These are phyloP conservation scores for Zoysia japonica DNA, from an alignment of 176 grass and related monocot genomes.

Conservation along the genomic window DNA sequence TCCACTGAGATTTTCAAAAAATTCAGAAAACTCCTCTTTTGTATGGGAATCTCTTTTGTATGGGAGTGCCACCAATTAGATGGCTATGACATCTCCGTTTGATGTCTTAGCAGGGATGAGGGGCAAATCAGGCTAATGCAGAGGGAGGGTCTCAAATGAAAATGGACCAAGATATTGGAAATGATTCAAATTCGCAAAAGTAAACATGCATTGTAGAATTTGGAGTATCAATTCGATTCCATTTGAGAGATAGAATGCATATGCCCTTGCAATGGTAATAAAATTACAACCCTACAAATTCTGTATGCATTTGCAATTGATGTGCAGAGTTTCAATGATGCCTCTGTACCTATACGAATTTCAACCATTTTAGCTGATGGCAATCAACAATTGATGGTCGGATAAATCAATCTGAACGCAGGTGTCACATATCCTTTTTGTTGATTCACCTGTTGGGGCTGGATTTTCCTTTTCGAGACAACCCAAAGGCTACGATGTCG, in stretches of 20 bases:
- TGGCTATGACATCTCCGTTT: not conserved
- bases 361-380: not conserved
- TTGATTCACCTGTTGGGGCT: conserved; percentile 71
- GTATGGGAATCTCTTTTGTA: too few relatives aligned
- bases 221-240: not conserved
- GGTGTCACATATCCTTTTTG: conserved; percentile 61
- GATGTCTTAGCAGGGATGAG: not conserved
- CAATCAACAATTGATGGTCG: not conserved
- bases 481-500: conserved; percentile 58
- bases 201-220: not conserved
- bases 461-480: conserved; percentile 63
- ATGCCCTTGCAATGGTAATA: not conserved
- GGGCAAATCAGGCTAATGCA: not conserved
- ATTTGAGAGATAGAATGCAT: not conserved
- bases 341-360: not conserved
- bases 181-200: not conserved
- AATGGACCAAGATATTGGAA: not conserved
- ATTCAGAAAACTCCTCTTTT: too few relatives aligned
- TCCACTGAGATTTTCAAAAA: too few relatives aligned
- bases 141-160: not conserved
- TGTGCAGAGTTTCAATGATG: not conserved
- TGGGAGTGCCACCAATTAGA: not conserved
- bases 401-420: conserved; percentile 11
- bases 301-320: too few relatives aligned
- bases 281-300: too few relatives aligned